Base-by-base conservation (phyloP, 805 yeast genomes). In the Saturnispora dispora region DNA sequence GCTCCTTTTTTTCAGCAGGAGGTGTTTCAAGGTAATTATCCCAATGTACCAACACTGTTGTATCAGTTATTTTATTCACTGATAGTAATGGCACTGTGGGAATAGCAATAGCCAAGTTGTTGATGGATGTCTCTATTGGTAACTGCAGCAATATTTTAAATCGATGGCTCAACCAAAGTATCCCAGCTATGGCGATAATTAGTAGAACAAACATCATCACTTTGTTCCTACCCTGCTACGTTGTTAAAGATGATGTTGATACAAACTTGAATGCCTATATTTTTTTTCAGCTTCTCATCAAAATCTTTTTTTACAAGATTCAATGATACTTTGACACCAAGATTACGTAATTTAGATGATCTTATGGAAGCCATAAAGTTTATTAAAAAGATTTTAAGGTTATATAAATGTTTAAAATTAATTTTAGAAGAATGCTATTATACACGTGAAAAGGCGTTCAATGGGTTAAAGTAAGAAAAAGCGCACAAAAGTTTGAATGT, bases 61-160 rank as follows among this genome's bases (percentile, higher is more conserved):
- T 59, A 35, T 67, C 63, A 5, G 76, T 71, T 46, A 81, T 73
- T 56, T 74, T 72, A 58, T 79, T 85, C 6, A 81, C 71, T 47
- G 82, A 78, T 15, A 81, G 67, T 45, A 67, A 63, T 3, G 84
- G 83, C 7, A 77, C 69, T 51, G 71, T 74, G 4, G 87, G 87
- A 33, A 81, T 75, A 28, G 74, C 75, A 20, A 80, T 71, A 55
- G 73, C 71, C 40, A 81, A 63, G 33, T 71, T 70, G 48, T 68
- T 69, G 32, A 78, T 70, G 25, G 78, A 65, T 47, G 70, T 71
- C 13, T 72, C 75, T 25, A 75, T 65, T 1, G 85, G 82, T 2
- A 78, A 57, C 2, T 64, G 59, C 33, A 61, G 42, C 17, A 68
- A 57, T 11, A 49, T 40, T 37, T 61, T 48, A 37, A 66, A 57